phyloP scores from a whole-genome alignment of 2,329 filamentous ascomycete species.

The Phaeosphaeria sp. region DNA sequence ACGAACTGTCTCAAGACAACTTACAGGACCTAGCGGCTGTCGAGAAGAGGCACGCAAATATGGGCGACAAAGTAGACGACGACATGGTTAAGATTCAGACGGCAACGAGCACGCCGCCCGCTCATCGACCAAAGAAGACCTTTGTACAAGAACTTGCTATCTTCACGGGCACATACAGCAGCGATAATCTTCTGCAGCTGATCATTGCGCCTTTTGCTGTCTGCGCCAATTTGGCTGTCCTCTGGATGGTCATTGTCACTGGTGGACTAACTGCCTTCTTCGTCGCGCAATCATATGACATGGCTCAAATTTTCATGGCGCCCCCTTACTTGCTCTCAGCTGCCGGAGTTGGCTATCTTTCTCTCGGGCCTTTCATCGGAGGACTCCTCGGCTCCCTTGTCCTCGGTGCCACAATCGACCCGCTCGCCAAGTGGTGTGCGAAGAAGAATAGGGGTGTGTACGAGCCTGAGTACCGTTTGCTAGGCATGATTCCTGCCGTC shows the following conservation, averaged over 20 bases:
- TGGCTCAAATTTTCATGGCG: slow-evolving; percentile 56
- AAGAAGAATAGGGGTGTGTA: slow-evolving; percentile 60
- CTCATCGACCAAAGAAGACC: slow-evolving; percentile 42
- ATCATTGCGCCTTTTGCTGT: slow-evolving; percentile 56
- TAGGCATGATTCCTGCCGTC: slow-evolving; percentile 42
- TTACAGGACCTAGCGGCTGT: slow-evolving; percentile 32
- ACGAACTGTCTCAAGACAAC: slow-evolving; percentile 37
- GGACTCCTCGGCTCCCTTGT: slow-evolving; percentile 35
- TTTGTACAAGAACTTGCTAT: slow-evolving; percentile 45
- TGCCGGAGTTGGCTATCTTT: slow-evolving; percentile 53
- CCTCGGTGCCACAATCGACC: slow-evolving; percentile 41
- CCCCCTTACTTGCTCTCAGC: slow-evolving; percentile 55
- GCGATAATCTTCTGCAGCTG: slow-evolving; percentile 48
- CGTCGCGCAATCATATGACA: slow-evolving; percentile 52
- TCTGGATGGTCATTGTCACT: slow-evolving; percentile 58
- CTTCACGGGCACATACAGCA: slow-evolving; percentile 49
- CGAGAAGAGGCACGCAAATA: slow-evolving; percentile 27
- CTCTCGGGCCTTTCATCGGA: slow-evolving; percentile 51
- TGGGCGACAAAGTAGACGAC: slow-evolving; percentile 12
- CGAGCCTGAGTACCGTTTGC: slow-evolving; percentile 61
- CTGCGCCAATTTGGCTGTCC: slow-evolving; percentile 59
- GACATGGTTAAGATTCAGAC: slow-evolving; percentile 31
- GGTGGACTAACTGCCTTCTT: slow-evolving; percentile 53
- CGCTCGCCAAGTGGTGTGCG: slow-evolving; percentile 52
- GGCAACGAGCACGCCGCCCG: slow-evolving; percentile 17